These are phyloP conservation scores for Herpotrichia juniperi DNA, from an alignment of 2,329 filamentous ascomycete genomes.

Conservation along the genomic window DNA sequence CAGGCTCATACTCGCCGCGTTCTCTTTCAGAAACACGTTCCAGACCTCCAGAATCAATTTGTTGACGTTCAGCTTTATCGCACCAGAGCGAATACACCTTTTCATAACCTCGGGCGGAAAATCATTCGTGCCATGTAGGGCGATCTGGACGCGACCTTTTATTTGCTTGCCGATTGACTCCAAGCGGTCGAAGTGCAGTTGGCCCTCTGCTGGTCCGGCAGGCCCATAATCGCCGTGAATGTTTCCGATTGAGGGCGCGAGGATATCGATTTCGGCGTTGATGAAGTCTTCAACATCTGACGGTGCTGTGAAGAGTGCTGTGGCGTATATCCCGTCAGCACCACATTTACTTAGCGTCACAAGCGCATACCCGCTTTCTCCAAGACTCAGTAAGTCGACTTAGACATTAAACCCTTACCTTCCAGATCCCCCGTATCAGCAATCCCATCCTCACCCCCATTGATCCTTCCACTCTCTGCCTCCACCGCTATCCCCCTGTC, in stretches of 20 bases:
- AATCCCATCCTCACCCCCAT: slow-evolving; percentile 76
- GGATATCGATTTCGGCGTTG: slow-evolving; percentile 71
- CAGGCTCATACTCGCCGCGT: slow-evolving; percentile 39
- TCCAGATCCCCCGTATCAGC: slow-evolving; percentile 68
- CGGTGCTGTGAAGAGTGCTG: slow-evolving; percentile 65
- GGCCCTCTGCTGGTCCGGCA: slow-evolving; percentile 51
- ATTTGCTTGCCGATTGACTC: slow-evolving; percentile 36
- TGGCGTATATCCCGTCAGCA: slow-evolving; percentile 5
- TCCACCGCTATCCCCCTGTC: slow-evolving; percentile 69
- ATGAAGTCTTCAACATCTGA: slow-evolving; percentile 74
- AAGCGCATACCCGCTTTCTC: neutral
- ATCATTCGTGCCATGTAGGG: slow-evolving; percentile 64
- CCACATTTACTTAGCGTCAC: neutral
- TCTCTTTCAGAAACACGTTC: slow-evolving; percentile 48
- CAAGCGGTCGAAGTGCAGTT: slow-evolving; percentile 40
- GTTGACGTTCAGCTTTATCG: slow-evolving; percentile 66
- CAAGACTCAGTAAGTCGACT: neutral
- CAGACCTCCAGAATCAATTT: slow-evolving; percentile 57
- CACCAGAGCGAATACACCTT: slow-evolving; percentile 58
- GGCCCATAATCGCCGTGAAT: slow-evolving; percentile 76
- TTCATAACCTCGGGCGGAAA: slow-evolving; percentile 59
- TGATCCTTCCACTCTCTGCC: slow-evolving; percentile 72
- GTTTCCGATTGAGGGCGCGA: slow-evolving; percentile 77
- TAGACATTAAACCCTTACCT: slow-evolving; percentile 42
- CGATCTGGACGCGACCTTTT: slow-evolving; percentile 54